phyloP scores from a whole-genome alignment of 305 asterid species.

The Fraxinus greggii region DNA sequence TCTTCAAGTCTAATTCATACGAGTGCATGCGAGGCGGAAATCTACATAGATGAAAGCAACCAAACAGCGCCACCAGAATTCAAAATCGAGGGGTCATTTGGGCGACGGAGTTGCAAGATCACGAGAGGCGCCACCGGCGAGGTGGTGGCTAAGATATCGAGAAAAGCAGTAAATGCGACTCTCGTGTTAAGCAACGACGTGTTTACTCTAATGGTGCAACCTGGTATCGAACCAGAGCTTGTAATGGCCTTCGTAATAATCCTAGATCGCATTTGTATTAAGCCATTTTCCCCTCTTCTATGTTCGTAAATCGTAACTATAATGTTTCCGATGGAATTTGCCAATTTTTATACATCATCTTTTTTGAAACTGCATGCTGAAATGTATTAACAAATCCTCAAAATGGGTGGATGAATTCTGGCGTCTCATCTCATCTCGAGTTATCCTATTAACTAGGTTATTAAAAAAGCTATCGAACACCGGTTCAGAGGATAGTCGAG shows the following conservation, averaged over 20 bases:
- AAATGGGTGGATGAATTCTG: neutral
- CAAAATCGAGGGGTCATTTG: slow-evolving; percentile 33
- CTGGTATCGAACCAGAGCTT: slow-evolving; percentile 27
- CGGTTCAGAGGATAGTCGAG: neutral
- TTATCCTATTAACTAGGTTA: neutral
- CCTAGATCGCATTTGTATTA: slow-evolving; percentile 31
- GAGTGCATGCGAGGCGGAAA: slow-evolving; percentile 33
- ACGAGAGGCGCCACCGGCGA: slow-evolving; percentile 7
- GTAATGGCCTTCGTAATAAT: slow-evolving; percentile 37
- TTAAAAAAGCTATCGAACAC: neutral
- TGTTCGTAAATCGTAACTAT: slow-evolving; percentile 16
- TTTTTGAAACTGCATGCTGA: neutral
- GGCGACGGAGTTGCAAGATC: slow-evolving; percentile 37
- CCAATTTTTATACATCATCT: neutral
- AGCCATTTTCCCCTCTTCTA: slow-evolving; percentile 15
- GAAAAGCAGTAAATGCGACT: slow-evolving; percentile 31
- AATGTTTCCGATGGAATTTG: neutral
- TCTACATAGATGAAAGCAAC: slow-evolving; percentile 10
- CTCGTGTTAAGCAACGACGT: slow-evolving; percentile 36
- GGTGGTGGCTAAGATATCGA: slow-evolving; percentile 29
- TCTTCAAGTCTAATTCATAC: slow-evolving; percentile 5
- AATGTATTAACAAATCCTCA: neutral
- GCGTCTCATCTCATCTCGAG: neutral
- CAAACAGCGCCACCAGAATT: slow-evolving; percentile 15
- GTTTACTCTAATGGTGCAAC: slow-evolving; percentile 34